Percentiles rank a stretch among this genome's conserved stretches.
Conservation (phyloP, 805 yeast species). For the Spathaspora arborariae region DNA sequence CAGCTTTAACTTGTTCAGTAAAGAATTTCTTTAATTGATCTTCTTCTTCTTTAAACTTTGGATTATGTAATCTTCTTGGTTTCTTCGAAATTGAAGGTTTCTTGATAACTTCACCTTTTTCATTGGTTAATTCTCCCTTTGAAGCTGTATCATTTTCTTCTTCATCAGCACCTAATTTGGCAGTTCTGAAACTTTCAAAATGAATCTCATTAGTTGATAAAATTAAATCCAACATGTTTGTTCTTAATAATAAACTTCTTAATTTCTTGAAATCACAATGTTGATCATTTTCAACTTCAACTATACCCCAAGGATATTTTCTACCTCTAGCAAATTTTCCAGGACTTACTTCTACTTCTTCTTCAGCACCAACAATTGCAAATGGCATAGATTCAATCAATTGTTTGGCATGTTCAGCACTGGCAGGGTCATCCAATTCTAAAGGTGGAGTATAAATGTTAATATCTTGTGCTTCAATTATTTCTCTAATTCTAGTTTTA, state of each 20-base stretch:
- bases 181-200: constrained; percentile 73
- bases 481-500: constrained; percentile 74
- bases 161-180: constrained; percentile 51
- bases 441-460: constrained; percentile 81
- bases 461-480: constrained; percentile 80
- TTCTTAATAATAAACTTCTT: constrained; percentile 73
- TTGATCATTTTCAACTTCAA: constrained; percentile 79
- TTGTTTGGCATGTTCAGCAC: constrained; percentile 77
- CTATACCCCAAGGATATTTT: constrained; percentile 87
- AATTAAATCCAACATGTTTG: constrained; percentile 79
- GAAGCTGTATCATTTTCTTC: constrained; percentile 37
- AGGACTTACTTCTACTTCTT: constrained; percentile 57
- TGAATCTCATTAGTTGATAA: constrained; percentile 77
- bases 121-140: constrained; percentile 22
- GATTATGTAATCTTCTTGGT: constrained; percentile 65
- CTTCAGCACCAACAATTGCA: constrained; percentile 77
- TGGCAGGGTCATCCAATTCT: constrained; percentile 68
- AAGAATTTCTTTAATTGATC: constrained; percentile 89
- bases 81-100: constrained; percentile 34
- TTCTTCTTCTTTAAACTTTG: constrained; percentile 95
- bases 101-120: constrained; percentile 28
- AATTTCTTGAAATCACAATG: constrained; percentile 84
- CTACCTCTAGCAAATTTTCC: constrained; percentile 74
- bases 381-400: constrained; percentile 83
- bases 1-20: constrained; percentile 93